Percentiles rank a stretch among this genome's conserved stretches.
Evolutionary conservation across 805 yeast species (phyloP).

Genomic region (Candida stauntonica): DNA sequence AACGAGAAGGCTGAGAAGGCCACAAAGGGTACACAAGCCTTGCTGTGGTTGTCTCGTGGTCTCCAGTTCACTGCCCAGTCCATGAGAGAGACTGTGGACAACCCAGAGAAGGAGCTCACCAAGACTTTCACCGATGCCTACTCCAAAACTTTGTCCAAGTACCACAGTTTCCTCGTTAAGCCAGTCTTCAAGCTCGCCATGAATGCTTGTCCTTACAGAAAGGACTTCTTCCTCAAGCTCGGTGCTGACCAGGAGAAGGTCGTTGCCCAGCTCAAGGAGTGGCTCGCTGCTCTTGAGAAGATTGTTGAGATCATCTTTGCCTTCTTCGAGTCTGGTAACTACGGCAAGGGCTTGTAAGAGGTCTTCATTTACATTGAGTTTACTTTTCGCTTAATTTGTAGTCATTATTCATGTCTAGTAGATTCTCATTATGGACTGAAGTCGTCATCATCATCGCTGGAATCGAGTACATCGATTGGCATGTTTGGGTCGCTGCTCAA

Average conservation of each 20-base stretch:
- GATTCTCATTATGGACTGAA: no score
- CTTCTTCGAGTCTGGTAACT: constrained; percentile 75
- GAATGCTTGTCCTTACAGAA: constrained; percentile 92
- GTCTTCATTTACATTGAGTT: no score
- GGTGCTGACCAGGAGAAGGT: constrained; percentile 75
- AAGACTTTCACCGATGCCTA: constrained; percentile 84
- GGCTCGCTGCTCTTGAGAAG: constrained; percentile 75
- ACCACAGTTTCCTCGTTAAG: constrained; percentile 75
- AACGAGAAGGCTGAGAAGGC: constrained; percentile 60
- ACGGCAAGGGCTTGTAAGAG: constrained; percentile 76
- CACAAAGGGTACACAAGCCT: constrained; percentile 85
- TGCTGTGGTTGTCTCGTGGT: constrained; percentile 83
- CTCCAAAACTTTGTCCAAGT: constrained; percentile 70
- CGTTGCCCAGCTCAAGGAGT: constrained; percentile 53
- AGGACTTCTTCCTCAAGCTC: constrained; percentile 75
- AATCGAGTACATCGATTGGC: neutral
- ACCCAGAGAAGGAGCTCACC: constrained; percentile 59
- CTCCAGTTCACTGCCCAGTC: constrained; percentile 88
- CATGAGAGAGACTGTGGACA: constrained; percentile 70
- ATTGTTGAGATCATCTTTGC: constrained; percentile 70
- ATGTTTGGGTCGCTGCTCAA: neutral
- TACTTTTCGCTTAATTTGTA: no score
- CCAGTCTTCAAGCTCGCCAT: constrained; percentile 90
- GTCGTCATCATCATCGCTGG: neutral
- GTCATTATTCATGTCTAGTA: no score